Conservation (phyloP, 2,329 filamentous ascomycete genomes). For the Elsinoe arachidis region DNA sequence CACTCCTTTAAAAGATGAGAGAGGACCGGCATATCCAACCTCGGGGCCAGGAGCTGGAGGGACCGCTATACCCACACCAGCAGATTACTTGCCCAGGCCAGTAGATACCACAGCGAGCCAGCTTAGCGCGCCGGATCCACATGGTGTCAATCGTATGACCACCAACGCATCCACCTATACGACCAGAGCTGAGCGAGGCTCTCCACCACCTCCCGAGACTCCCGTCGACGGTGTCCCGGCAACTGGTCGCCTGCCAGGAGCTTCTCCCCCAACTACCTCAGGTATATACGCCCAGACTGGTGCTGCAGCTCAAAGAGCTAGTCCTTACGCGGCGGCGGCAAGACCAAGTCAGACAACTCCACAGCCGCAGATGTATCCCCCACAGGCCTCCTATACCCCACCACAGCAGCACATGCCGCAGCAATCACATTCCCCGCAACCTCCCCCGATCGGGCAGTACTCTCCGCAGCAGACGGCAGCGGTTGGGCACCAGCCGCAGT, state of each 20-base stretch:
- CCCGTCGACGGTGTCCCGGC: slow-evolving; percentile 70
- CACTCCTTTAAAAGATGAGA: slow-evolving; percentile 61
- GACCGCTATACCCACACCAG: slow-evolving; percentile 3
- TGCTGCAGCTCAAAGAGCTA: slow-evolving; percentile 69
- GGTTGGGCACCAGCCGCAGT: slow-evolving; percentile 24
- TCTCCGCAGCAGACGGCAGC: slow-evolving; percentile 18
- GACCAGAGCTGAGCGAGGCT: slow-evolving; percentile 82
- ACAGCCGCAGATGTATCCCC: slow-evolving; percentile 19
- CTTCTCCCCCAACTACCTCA: slow-evolving; percentile 26
- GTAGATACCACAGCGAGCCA: slow-evolving; percentile 36
- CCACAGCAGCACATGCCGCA: slow-evolving; percentile 14
- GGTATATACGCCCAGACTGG: slow-evolving; percentile 62
- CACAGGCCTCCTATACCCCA: slow-evolving; percentile 12
- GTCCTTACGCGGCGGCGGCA: slow-evolving; percentile 55
- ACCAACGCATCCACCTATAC: slow-evolving; percentile 92
- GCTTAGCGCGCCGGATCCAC: slow-evolving; percentile 44
- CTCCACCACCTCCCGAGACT: slow-evolving; percentile 89
- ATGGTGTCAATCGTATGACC: slow-evolving; percentile 52
- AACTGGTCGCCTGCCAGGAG: slow-evolving; percentile 74
- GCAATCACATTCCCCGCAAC: slow-evolving; percentile 22
- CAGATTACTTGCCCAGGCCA: slow-evolving; percentile 36
- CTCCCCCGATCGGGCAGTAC: slow-evolving; percentile 17
- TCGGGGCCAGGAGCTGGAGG: slow-evolving; percentile 14
- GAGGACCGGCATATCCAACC: slow-evolving; percentile 21
- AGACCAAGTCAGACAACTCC: slow-evolving; percentile 40